Base-by-base conservation (phyloP, 1,284 basidiomycete genomes). In the Psilocybe mexicana region DNA sequence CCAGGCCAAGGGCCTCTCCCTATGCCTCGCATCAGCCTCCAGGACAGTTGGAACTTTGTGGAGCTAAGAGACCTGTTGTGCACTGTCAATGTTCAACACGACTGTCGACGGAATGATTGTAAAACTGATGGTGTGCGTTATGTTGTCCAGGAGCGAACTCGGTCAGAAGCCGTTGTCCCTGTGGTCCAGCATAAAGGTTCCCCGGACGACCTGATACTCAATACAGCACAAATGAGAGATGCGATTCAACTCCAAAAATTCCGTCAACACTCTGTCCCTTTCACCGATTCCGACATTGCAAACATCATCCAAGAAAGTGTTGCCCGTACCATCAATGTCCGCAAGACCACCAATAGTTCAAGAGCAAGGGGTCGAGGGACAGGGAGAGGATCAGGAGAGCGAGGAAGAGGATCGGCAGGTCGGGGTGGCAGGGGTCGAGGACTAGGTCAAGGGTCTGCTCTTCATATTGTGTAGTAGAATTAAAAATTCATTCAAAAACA, bases 151-250 rank as follows among this genome's bases (percentile, higher is more conserved):
- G 69, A 70, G 45, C 58, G 62, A 1, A 40, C 23, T 1, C 25
- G 30, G 10, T 67, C 67, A 2, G 59, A 57, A 4, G 6, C 6
- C 6, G 14, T 12, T 0, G 1, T 2, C 0, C 51, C 53, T 12
- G 47, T 44, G 4, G 48, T 63, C 14, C 35, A 62, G 28, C 58
- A 60, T 24, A n/a, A 8, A 6, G 42, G 38, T 11, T 11, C 36
- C 0, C 53, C 55, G 0, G 26, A 61, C 30, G 61, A 66, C 36
- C n/a, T 57, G 1, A 52, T 71, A 23, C 58, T 71, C 2, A 71
- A 70, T 43, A 68, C 62, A 0, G 66, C 63, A 2, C 67, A 71
- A 36, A 71, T 71, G 69, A 58, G 63, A 8, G 65, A 70, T 61
- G 65, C 67, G 2, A 40, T 51, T 1, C 55, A 63, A 43, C 11